Conservation (phyloP, 1,284 basidiomycete genomes). For the Cryptococcus sp. region DNA sequence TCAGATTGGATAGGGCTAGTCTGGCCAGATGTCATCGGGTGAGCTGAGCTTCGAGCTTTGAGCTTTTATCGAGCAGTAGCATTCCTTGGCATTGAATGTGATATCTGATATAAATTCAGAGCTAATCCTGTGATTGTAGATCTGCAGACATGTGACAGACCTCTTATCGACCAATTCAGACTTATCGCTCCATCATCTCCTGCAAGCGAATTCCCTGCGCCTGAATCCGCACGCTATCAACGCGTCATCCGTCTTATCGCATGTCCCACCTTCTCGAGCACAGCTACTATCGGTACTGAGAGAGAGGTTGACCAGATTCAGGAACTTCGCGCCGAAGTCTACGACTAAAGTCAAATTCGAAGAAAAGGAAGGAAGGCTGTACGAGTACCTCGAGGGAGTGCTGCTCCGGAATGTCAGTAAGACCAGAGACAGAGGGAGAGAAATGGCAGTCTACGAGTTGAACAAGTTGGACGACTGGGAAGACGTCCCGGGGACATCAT, state of each 20-base stretch:
- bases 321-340: constrained; percentile 33
- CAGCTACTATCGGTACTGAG: constrained; percentile 40
- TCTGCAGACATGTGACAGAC: constrained; percentile 37
- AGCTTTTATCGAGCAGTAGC: too few relatives aligned
- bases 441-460: constrained; percentile 32
- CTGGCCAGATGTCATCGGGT: constrained; percentile 33
- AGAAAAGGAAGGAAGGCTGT: constrained; percentile 45
- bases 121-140: constrained; percentile 16
- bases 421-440: constrained; percentile 3
- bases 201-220: constrained; percentile 73
- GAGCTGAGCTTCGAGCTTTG: neutral
- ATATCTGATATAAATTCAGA: neutral
- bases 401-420: constrained; percentile 34
- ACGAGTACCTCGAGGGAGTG: constrained; percentile 52
- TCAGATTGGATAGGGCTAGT: constrained; percentile 27
- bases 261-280: constrained; percentile 52
- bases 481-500: constrained; percentile 16
- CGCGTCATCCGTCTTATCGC: constrained; percentile 18
- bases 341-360: constrained; percentile 28
- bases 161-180: constrained; percentile 36
- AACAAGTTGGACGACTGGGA: constrained; percentile 28
- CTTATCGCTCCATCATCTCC: constrained; percentile 71
- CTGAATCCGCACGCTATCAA: constrained; percentile 56
- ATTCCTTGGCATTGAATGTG: neutral
- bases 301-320: constrained; percentile 44